Evolutionary conservation across 2,329 filamentous ascomycete genomes (phyloP), one percentile per base, ranked within the genome.

Genomic region (Eutypa lata): DNA sequence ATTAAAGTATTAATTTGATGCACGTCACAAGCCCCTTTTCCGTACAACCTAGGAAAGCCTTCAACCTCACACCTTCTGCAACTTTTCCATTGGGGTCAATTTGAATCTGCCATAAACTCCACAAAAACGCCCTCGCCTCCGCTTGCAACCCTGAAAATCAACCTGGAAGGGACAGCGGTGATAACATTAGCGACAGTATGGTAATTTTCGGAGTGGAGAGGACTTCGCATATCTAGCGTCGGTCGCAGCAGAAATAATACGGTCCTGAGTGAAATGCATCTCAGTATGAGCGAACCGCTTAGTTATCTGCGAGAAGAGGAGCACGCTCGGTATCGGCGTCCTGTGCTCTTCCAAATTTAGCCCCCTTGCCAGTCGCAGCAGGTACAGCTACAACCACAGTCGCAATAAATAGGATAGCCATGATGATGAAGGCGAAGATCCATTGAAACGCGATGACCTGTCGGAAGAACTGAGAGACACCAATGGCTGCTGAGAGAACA

Each of bases 341-440:
- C 42, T 69, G 67, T 48, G 72, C 72, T 55, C 74, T 65, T 50
- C 68, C 76, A 71, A 82, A 82, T 47, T 71, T 74, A 56, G 78
- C 63, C 46, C 85, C 80, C 51, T 78, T 76, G 53, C 86, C 86
- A 13, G 83, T 77, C 65, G 85, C 77, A 21, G 80, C 80, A 0
- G 88, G 87, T 33, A 89, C 71, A 2, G 83, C 87, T 49, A 91
- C 76, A 16, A 80, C 71, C 2, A 89, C 63, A 1, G 88, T 90
- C 18, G 83, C 72, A 19, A 91, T 69, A 68, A 94, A 88, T 50
- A 95, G 81, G 24, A 89, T 68, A 1, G 78, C 82, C 79, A 93
- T 91, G 68, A 96, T 91, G 57, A 84, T 77, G 65, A 95, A 94
- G 33, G 91, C 89, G 68, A 96, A 96, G 71, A 95, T 93, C 91